phyloP scores from a whole-genome alignment of 2,329 filamentous ascomycete species.

The Fusarium sp. region DNA sequence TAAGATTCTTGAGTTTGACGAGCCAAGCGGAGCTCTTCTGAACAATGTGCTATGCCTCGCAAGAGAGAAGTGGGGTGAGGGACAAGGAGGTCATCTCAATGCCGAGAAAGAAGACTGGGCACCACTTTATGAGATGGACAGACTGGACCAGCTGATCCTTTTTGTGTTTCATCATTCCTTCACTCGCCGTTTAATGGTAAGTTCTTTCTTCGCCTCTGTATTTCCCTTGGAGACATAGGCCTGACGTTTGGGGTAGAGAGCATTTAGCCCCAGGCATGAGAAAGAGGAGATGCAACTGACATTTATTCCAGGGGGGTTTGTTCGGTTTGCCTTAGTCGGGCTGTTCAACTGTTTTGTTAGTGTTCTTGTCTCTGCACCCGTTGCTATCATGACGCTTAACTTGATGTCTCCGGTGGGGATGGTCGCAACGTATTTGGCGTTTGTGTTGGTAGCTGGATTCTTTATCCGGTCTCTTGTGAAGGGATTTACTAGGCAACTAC shows the following conservation, averaged over 20 bases:
- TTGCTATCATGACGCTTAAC: conserved; percentile 21
- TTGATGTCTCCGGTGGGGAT: conserved; percentile 1
- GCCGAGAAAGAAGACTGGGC: conserved; percentile 20
- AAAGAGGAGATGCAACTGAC: not conserved
- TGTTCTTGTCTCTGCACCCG: conserved; percentile 16
- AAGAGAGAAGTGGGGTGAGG: conserved; percentile 5
- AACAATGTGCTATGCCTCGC: not conserved
- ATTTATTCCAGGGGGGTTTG: not conserved
- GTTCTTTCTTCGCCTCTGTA: not conserved
- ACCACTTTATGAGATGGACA: conserved; percentile 3
- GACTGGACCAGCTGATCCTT: conserved; percentile 3
- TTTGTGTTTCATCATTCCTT: not conserved
- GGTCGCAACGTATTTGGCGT: conserved; percentile 19
- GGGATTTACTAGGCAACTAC: conserved; percentile 22
- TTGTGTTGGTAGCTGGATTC: conserved; percentile 22
- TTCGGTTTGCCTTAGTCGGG: conserved; percentile 7
- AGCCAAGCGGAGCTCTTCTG: conserved; percentile 10
- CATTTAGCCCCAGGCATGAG: not conserved
- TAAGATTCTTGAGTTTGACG: conserved; percentile 9
- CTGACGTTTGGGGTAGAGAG: conserved; percentile 7
- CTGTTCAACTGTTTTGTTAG: conserved; percentile 19
- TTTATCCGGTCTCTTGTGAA: conserved; percentile 15
- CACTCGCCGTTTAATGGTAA: conserved; percentile 13
- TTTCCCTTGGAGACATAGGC: not conserved
- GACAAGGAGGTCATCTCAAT: conserved; percentile 10